Percentiles rank a stretch among this genome's conserved stretches.
phyloP scores from a whole-genome alignment of 2,329 filamentous ascomycete species.

The Paecilomyces sp. region DNA sequence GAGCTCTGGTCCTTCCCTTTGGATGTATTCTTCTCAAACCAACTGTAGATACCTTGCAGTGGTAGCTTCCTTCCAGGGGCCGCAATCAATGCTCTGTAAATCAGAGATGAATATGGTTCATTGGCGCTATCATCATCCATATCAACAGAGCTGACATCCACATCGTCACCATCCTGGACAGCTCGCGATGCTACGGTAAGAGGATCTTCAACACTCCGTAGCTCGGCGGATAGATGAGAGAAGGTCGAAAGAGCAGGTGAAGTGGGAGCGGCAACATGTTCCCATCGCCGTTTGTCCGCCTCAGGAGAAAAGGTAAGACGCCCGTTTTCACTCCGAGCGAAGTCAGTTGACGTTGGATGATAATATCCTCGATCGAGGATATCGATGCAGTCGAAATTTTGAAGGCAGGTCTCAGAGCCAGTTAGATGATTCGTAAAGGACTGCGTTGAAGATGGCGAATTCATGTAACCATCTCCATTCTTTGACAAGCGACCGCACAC shows the following conservation, averaged over 20 bases:
- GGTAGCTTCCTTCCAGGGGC: slow-evolving; percentile 63
- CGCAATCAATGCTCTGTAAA: slow-evolving; percentile 67
- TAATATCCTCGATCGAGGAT: slow-evolving; percentile 6
- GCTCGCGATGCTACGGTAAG: slow-evolving; percentile 6
- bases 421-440: slow-evolving; percentile 3
- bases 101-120: slow-evolving; percentile 72
- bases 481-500: background rate
- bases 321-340: slow-evolving; percentile 5
- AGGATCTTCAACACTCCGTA: slow-evolving; percentile 1
- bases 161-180: slow-evolving; percentile 15
- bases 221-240: slow-evolving; percentile 13
- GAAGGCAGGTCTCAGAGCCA: slow-evolving; percentile 6
- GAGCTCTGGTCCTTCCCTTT: slow-evolving; percentile 56
- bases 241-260: slow-evolving; percentile 16
- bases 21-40: slow-evolving; percentile 75
- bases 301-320: slow-evolving; percentile 4
- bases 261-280: background rate
- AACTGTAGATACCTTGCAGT: slow-evolving; percentile 80
- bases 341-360: background rate
- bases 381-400: slow-evolving; percentile 5
- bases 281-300: slow-evolving; percentile 4
- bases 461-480: background rate
- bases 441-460: slow-evolving; percentile 5
- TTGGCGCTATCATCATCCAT: slow-evolving; percentile 23
- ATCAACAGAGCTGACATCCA: slow-evolving; percentile 11